phyloP scores from a whole-genome alignment of 1,284 basidiomycete genomes.

The Sparassis latifolia region DNA sequence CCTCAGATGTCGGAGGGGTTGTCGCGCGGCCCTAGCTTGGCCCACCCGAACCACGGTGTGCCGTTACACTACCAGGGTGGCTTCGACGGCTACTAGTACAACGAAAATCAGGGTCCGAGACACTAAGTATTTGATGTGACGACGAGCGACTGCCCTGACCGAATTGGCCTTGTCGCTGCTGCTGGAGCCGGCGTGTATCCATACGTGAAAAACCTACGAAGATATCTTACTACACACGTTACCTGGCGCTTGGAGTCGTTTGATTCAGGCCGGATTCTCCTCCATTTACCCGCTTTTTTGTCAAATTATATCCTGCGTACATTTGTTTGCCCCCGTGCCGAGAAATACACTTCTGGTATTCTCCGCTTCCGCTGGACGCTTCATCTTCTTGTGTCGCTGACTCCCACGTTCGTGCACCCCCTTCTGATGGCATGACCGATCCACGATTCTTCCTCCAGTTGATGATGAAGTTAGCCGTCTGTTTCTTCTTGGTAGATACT shows the following conservation, averaged over 20 bases:
- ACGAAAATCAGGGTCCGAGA: slow-evolving; percentile 2
- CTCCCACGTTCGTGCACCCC: no score
- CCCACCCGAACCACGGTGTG: slow-evolving; percentile 34
- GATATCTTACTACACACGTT: slow-evolving; percentile 16
- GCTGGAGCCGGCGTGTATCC: slow-evolving; percentile 14
- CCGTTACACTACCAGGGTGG: slow-evolving; percentile 56
- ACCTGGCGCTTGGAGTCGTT: slow-evolving; percentile 1
- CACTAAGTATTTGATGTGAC: no score
- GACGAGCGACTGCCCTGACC: no score
- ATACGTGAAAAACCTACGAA: slow-evolving; percentile 16
- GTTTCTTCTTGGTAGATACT: no score
- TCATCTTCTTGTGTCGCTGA: slow-evolving; percentile 9
- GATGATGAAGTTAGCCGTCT: no score
- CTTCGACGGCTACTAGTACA: slow-evolving; percentile 34
- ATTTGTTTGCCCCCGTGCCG: not conserved
- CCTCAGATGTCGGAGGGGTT: slow-evolving; percentile 56
- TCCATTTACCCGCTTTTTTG: not conserved
- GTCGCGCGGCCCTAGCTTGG: slow-evolving; percentile 35
- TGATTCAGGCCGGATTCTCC: not conserved
- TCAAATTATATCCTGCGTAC: not conserved
- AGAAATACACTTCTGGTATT: slow-evolving; percentile 7
- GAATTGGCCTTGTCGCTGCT: no score
- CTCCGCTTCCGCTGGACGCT: slow-evolving; percentile 18
- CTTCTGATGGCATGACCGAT: no score
- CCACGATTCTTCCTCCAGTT: no score